These are phyloP conservation scores for Verticillium longisporum DNA, from an alignment of 2,329 filamentous ascomycete genomes.

Conservation along the genomic window DNA sequence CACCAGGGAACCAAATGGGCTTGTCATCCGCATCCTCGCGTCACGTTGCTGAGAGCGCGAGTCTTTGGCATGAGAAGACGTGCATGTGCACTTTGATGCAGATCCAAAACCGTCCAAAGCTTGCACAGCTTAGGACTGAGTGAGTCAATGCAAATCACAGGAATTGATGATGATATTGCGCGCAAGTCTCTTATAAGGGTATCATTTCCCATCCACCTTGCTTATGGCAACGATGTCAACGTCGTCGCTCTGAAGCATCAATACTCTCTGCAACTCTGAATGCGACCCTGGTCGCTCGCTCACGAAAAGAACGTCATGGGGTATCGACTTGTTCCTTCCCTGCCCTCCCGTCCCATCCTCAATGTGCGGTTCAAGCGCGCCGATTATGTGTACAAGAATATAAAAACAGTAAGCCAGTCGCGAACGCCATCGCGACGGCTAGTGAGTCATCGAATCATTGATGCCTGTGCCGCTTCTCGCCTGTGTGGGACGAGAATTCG, in stretches of 20 bases:
- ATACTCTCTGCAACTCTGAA: conserved; percentile 6
- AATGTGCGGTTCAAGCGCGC: background rate
- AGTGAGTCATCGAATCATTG: background rate
- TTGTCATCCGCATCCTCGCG: too few relatives aligned
- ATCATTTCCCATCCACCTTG: background rate
- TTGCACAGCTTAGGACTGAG: too few relatives aligned
- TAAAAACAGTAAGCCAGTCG: conserved; percentile 2
- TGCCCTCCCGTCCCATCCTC: background rate
- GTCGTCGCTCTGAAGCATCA: background rate
- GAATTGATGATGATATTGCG: too few relatives aligned
- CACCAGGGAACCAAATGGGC: too few relatives aligned
- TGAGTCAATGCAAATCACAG: too few relatives aligned
- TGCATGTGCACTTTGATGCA: too few relatives aligned
- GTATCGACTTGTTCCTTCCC: conserved; percentile 6
- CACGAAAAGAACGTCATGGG: conserved; percentile 9
- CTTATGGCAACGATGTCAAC: background rate
- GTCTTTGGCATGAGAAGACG: too few relatives aligned
- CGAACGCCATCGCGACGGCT: conserved; percentile 4
- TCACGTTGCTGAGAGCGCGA: too few relatives aligned
- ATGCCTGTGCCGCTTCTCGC: background rate
- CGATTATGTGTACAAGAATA: background rate
- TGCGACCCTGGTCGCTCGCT: conserved; percentile 6
- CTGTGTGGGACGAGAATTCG: background rate
- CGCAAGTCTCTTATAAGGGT: background rate
- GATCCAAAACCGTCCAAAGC: too few relatives aligned